Base-by-base conservation (phyloP, 345 rosid species). In the Combretum micranthum region DNA sequence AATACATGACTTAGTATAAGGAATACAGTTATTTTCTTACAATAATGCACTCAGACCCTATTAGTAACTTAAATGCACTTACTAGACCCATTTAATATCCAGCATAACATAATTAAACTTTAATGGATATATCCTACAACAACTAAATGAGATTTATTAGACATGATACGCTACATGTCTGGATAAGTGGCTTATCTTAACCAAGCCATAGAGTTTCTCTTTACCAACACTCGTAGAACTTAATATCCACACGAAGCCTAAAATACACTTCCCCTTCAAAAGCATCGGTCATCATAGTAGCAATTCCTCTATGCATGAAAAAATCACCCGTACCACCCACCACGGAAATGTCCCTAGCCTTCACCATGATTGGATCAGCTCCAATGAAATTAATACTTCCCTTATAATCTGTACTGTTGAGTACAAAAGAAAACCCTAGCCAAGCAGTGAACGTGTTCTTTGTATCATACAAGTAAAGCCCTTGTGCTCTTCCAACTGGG, bases 281-380 rank as follows among this genome's bases (percentile, higher is more conserved):
- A 3, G 74, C 61, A 67, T 75, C 83, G 1, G 84, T 74, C 64
- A 49, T 63, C 19, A 83, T 19, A 8, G 79, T 76, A 0, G 84
- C 90, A 3, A 80, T 37, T 12, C 84, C 86, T 19, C 82, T 26
- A 45, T 67, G 66, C 88, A 77, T 80, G 50, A 77, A 75, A 44
- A 77, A 77, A 42, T 77, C 85, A 0, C 80, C 81, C 0, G 81
- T 83, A 13, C 88, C 85, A 13, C 83, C 85, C 5, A 73, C 67
- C 12, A 80, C 65, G 0, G 80, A 77, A 13, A 77, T 65, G 22
- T 80, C 83, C 56, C 83, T 75, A 0, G 67, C 59, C 65, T 75
- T 75, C 14, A 56, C 15, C 88, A 73, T 4, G 20, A 65, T 44
- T 0, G 83, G 78, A 52, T 77, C 81, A 0, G 83, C 76, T 12